A percentile compares a stretch with the other conserved stretches of the same genome.
These are phyloP conservation scores for Salix arbutifolia DNA, from an alignment of 345 rosid genomes.

Conservation along the genomic window DNA sequence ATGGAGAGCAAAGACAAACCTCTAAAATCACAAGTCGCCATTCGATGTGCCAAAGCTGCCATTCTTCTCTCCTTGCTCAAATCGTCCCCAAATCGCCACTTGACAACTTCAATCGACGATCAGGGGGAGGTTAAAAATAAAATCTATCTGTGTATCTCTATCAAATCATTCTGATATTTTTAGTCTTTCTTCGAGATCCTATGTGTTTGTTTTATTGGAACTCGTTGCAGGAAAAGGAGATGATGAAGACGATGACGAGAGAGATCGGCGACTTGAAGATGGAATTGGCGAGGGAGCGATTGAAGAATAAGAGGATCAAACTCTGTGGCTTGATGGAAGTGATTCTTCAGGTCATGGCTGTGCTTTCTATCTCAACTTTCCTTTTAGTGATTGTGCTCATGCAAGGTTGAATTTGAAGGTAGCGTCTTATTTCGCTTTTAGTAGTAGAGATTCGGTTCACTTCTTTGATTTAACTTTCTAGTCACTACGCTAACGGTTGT, in stretches of 20 bases:
- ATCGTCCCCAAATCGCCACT: not conserved
- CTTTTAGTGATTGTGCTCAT: slow-evolving; percentile 12
- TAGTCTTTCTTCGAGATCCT: not conserved
- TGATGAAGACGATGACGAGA: slow-evolving; percentile 15
- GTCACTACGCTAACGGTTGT: not conserved
- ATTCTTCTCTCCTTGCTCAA: slow-evolving; percentile 18
- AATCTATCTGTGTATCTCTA: not conserved
- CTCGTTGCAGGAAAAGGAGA: slow-evolving; percentile 15
- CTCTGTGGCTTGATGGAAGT: slow-evolving; percentile 22
- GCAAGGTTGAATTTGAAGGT: not conserved
- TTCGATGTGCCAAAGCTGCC: slow-evolving; percentile 30
- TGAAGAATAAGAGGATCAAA: slow-evolving; percentile 23
- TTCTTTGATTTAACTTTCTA: not conserved
- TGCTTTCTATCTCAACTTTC: slow-evolving; percentile 13
- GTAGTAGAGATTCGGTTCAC: not conserved
- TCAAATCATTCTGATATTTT: not conserved
- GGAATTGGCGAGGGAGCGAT: slow-evolving; percentile 27
- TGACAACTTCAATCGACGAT: not conserved
- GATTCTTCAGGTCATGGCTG: slow-evolving; percentile 19
- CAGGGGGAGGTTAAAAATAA: slow-evolving; percentile 5
- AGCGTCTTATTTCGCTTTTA: no score
- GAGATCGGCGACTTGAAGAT: slow-evolving; percentile 20
- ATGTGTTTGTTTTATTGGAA: not conserved
- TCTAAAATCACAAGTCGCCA: slow-evolving; percentile 6
- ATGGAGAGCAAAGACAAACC: slow-evolving; percentile 12